Evolutionary conservation across 345 rosid species (phyloP).

Genomic region (Orychophragmus violaceus): DNA sequence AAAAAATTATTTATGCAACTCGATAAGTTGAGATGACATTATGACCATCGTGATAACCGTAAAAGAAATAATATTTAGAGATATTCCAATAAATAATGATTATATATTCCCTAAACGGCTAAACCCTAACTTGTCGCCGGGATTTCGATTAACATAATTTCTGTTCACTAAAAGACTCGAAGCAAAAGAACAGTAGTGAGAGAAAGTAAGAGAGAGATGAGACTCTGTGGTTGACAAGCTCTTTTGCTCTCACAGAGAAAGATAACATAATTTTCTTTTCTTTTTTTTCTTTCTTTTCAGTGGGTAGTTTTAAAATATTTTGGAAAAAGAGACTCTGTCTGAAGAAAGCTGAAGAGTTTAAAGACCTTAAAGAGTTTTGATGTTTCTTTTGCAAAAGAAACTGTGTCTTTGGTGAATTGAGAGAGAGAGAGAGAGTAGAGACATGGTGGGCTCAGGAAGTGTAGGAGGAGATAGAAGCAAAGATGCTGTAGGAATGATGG

Average conservation of each 20-base stretch:
- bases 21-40: constrained; percentile 22
- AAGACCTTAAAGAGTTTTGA: constrained; percentile 8
- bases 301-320: constrained; percentile 15
- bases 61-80: constrained; percentile 19
- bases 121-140: constrained; percentile 40
- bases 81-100: neutral
- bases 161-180: constrained; percentile 14
- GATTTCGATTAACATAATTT: constrained; percentile 29
- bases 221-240: constrained; percentile 35
- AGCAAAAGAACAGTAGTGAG: constrained; percentile 28
- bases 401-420: constrained; percentile 14
- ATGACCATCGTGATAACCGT: constrained; percentile 22
- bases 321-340: constrained; percentile 13
- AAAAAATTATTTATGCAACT: constrained; percentile 1
- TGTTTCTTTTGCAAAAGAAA: constrained; percentile 17
- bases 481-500: constrained; percentile 99
- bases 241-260: constrained; percentile 19
- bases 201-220: constrained; percentile 22
- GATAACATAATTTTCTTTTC: constrained; percentile 27
- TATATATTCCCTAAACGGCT: constrained; percentile 20
- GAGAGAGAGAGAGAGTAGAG: constrained; percentile 18
- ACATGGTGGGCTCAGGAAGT: constrained; percentile 98
- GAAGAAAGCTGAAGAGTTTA: constrained; percentile 25
- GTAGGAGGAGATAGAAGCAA: constrained; percentile 94
- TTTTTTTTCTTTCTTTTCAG: constrained; percentile 3